phyloP scores from a whole-genome alignment of 176 grass and related monocot species.

The Avena atlantica region DNA sequence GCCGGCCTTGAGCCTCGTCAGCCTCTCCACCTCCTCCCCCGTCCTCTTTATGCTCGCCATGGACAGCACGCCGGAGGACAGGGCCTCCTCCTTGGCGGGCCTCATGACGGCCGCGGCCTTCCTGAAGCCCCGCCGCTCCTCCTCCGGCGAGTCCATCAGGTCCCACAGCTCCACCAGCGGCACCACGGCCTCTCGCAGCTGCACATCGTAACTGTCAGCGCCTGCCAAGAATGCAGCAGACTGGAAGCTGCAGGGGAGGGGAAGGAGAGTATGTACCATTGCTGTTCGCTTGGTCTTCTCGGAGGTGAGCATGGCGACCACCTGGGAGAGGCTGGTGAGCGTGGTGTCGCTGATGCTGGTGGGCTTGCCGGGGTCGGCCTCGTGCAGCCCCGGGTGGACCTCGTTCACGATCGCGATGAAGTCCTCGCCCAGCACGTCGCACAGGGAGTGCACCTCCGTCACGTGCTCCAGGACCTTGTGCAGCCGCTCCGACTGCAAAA shows the following conservation, averaged over 20 bases:
- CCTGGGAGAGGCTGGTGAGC: constrained; percentile 56
- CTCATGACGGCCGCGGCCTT: constrained; percentile 47
- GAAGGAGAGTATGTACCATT: constrained; percentile 35
- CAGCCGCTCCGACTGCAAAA: constrained; percentile 44
- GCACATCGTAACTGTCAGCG: background rate
- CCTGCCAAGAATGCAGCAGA: background rate
- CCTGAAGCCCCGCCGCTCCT: constrained; percentile 59
- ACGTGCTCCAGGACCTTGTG: constrained; percentile 61
- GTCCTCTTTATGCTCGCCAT: constrained; percentile 55
- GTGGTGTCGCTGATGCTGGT: constrained; percentile 74
- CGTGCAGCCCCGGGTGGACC: constrained; percentile 68
- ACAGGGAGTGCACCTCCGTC: constrained; percentile 69
- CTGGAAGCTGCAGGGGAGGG: background rate
- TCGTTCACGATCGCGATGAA: constrained; percentile 59
- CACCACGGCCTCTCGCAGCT: constrained; percentile 53
- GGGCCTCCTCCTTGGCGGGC: constrained; percentile 22
- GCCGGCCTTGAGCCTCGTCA: constrained; percentile 62
- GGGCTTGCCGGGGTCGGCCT: constrained; percentile 55
- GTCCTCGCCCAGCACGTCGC: constrained; percentile 66
- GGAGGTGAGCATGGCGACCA: constrained; percentile 49
- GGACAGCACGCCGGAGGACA: constrained; percentile 50
- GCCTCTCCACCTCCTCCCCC: constrained; percentile 61
- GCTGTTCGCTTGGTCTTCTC: constrained; percentile 52
- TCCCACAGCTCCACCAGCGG: constrained; percentile 65
- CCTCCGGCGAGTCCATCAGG: constrained; percentile 65